Percentiles rank a stretch among this genome's conserved stretches.
Conservation (phyloP, 495 filamentous ascomycete genomes). For the Aspergillus baeticus region DNA sequence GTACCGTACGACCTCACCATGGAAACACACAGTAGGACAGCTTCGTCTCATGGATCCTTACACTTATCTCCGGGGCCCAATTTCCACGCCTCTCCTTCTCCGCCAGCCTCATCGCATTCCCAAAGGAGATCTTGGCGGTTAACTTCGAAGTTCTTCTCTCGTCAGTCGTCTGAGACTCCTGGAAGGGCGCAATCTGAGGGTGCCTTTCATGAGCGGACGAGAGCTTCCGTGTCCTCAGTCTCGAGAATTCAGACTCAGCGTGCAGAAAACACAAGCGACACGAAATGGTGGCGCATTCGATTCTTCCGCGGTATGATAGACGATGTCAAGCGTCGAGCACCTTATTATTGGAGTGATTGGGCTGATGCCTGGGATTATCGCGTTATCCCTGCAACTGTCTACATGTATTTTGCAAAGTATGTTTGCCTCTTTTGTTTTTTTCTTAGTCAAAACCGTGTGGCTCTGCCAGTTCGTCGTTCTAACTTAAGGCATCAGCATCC, state of each 20-base stretch:
- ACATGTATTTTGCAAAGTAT: conserved; percentile 91
- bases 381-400: conserved; percentile 75
- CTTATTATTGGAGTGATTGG: conserved; percentile 79
- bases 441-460: background rate
- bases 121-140: conserved; percentile 37
- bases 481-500: conserved; percentile 53
- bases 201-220: background rate
- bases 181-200: conserved; percentile 11
- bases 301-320: conserved; percentile 66
- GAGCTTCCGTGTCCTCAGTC: background rate
- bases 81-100: conserved; percentile 22
- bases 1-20: background rate
- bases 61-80: conserved; percentile 24
- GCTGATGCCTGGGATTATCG: conserved; percentile 83
- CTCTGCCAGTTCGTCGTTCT: background rate
- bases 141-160: conserved; percentile 14
- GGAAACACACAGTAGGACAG: conserved; percentile 1
- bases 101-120: conserved; percentile 21
- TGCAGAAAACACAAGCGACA: background rate
- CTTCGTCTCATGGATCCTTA: conserved; percentile 22
- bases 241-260: background rate
- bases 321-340: conserved; percentile 68
- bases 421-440: conserved; percentile 17
- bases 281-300: conserved; percentile 61
- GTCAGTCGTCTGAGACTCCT: conserved; percentile 21